Evolutionary conservation across 345 rosid species (phyloP), one percentile per base, ranked within the genome.

Genomic region (Camelina hispida): DNA sequence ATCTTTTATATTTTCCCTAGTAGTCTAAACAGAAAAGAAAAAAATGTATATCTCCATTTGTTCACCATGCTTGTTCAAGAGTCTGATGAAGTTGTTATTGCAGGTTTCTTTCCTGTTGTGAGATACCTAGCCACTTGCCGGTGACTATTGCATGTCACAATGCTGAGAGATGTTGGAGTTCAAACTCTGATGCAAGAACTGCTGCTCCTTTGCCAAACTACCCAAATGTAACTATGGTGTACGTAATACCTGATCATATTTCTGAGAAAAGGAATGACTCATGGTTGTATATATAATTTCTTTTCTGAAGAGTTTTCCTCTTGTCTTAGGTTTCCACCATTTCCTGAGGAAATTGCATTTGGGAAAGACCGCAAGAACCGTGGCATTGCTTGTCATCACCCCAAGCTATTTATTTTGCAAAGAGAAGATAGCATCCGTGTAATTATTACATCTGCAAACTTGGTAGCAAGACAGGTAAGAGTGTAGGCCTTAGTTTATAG

Each of bases 301-400:
- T 13, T 12, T 60, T 75, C 51, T 63, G 4, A 75, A 48, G 12
- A 34, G 52, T 57, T 66, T 37, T 48, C 10, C 69, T 42, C 37
- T 62, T 81, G 20, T 71, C 67, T 75, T 73, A 93, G 98, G 83
- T 93, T 69, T 79, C 98, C 97, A 46, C 90, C 88, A 63, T 91
- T 93, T 62, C 90, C 98, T 4, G 97, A 87, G 79, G 84, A 69
- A 74, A 79, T 93, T 55, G 97, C 98, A 71, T 93, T 93, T 80
- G 97, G 98, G 79, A 82, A 83, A 66, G 93, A 93, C 66, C 81
- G 80, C 63, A 89, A 84, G 87, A 91, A 81, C 81, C 83, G 80
- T 15, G 98, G 98, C 72, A 86, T 93, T 78, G 97, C 90, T 68
- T 93, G 98, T 79, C 98, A 93, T 80, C 98, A 93, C 79, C 98